Base-by-base conservation (phyloP, 2,329 filamentous ascomycete genomes). In the Sclerotinia trifoliorum region DNA sequence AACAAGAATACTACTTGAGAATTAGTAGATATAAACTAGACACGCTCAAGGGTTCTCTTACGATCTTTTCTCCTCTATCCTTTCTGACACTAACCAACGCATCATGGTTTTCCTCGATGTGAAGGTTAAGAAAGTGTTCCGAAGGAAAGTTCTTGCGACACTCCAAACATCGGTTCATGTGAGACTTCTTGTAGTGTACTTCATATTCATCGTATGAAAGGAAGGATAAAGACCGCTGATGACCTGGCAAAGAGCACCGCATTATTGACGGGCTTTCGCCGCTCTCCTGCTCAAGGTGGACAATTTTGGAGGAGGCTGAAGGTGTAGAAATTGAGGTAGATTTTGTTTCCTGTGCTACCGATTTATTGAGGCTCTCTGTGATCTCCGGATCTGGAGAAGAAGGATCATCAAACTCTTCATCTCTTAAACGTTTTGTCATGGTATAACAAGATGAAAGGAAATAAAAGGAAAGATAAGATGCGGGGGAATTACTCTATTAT, bases 61-160 rank as follows among this genome's bases (percentile, higher is more conserved):
- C 92, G 48, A 91, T 97, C 75, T 93, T 94, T 77, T 97, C 93
- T 55, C 94, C 95, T 74, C 88, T 86, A 65, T 93, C 93, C 73
- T 88, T 86, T 76, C 84, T 87, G 15, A 92, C 85, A 62, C 87
- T 88, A 51, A 86, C 83, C 70, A 98, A 84, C 10, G 93, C 87
- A 79, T 99, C 93, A 79, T 98, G 95, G 73, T 90, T 92, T 79
- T 98, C 95, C 73, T 94, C 88, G 72, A 97, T 94, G 77, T 99
- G 95, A 57, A 98, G 80, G 68, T 85, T 83, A 63, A 99, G 83
- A 66, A 95, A 88, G 77, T 94, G 89, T 48, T 89, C 85, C 0
- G 92, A 93, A 1, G 95, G 95, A 71, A 98, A 93, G 78, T 97
- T 98, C 78, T 87, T 93, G 67, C 85, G 83, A 78, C 95, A 99